Conservation (phyloP, 805 yeast species). For the Ogataea glucozyma region DNA sequence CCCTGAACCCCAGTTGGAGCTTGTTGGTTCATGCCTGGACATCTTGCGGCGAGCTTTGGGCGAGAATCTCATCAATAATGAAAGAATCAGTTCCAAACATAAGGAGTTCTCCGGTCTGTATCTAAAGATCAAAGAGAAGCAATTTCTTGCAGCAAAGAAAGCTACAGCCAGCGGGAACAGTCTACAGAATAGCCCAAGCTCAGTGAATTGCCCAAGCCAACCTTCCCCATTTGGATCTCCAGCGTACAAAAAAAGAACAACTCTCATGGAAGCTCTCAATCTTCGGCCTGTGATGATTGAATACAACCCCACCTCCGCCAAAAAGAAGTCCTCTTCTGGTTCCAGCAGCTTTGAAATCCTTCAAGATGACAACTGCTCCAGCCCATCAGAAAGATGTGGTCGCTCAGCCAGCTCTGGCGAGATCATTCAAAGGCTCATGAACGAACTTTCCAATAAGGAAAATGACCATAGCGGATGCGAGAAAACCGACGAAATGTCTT, state of each 20-base stretch:
- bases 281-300: conserved; percentile 31
- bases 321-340: conserved; percentile 16
- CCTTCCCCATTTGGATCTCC: not conserved
- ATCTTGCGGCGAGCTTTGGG: conserved; percentile 25
- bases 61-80: conserved; percentile 19
- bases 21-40: conserved; percentile 19
- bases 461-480: conserved; percentile 21
- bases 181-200: no score
- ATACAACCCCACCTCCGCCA: conserved; percentile 30
- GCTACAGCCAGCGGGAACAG: not conserved
- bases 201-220: no score
- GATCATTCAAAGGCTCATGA: conserved; percentile 31
- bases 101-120: conserved; percentile 10
- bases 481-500: not conserved
- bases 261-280: conserved; percentile 23
- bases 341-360: conserved; percentile 14
- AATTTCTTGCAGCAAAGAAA: not conserved
- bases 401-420: conserved; percentile 21
- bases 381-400: no score
- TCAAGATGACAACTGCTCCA: conserved; percentile 10
- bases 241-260: conserved; percentile 14
- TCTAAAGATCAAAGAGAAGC: conserved; percentile 8
- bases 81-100: conserved; percentile 4
- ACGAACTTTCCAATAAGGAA: conserved; percentile 36
- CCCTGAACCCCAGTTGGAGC: conserved; percentile 7